phyloP scores from a whole-genome alignment of 2,329 filamentous ascomycete genomes.

The Cryphonectria naterciae region DNA sequence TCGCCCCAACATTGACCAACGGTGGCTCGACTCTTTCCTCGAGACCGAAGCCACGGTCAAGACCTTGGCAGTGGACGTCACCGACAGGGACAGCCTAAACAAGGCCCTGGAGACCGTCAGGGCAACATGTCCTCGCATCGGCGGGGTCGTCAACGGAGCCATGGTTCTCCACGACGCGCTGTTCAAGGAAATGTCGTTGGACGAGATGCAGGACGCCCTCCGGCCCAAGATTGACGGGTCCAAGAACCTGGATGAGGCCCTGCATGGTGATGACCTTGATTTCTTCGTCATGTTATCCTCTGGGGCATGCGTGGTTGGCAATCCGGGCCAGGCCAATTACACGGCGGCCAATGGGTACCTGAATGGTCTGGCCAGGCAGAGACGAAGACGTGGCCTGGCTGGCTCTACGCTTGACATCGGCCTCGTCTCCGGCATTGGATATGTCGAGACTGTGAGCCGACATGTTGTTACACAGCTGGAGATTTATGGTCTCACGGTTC shows the following conservation, averaged over 20 bases:
- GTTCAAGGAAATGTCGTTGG: constrained; percentile 23
- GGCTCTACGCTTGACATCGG: constrained; percentile 46
- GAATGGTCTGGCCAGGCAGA: constrained; percentile 38
- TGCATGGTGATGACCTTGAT: constrained; percentile 33
- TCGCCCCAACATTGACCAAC: constrained; percentile 38
- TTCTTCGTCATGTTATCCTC: constrained; percentile 41
- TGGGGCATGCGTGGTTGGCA: constrained; percentile 33
- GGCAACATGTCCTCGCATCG: constrained; percentile 13
- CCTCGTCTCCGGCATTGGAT: constrained; percentile 46
- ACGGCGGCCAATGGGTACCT: constrained; percentile 48
- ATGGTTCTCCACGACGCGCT: constrained; percentile 27
- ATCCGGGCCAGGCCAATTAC: constrained; percentile 47
- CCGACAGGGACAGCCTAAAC: background rate
- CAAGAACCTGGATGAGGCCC: constrained; percentile 33
- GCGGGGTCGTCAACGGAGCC: constrained; percentile 29
- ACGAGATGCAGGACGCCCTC: constrained; percentile 30
- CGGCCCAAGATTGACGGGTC: constrained; percentile 37
- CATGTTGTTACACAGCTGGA: constrained; percentile 22
- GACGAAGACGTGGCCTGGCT: constrained; percentile 43
- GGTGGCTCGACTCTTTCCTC: constrained; percentile 34
- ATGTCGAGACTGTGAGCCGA: constrained; percentile 36
- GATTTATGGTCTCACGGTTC: constrained; percentile 5
- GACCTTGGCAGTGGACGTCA: constrained; percentile 21
- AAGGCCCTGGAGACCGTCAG: constrained; percentile 5
- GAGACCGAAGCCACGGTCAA: constrained; percentile 26